phyloP scores from a whole-genome alignment of 2,329 filamentous ascomycete species.

The Colletotrichum lupini region DNA sequence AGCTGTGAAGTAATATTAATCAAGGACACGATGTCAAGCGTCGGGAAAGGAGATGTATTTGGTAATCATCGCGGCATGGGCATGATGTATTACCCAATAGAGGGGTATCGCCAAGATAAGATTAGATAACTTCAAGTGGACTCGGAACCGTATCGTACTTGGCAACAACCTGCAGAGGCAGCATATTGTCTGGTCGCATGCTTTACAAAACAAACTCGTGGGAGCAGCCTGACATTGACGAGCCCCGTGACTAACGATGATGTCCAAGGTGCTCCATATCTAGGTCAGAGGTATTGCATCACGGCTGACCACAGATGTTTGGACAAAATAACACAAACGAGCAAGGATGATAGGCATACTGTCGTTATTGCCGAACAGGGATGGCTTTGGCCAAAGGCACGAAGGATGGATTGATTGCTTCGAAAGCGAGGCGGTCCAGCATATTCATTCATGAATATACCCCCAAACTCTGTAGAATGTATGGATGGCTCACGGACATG shows the following conservation, averaged over 20 bases:
- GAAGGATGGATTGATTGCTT: not conserved
- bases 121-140: conserved; percentile 26
- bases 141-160: not conserved
- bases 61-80: conserved; percentile 9
- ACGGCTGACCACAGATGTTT: not conserved
- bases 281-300: not conserved
- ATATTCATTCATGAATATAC: no score
- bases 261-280: not conserved
- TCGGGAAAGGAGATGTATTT: not conserved
- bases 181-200: not conserved
- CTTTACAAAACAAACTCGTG: not conserved
- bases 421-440: no score
- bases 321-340: not conserved
- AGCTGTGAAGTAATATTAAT: not conserved
- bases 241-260: not conserved
- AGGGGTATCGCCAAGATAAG: conserved; percentile 27
- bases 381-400: not conserved
- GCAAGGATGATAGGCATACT: not conserved
- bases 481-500: not conserved
- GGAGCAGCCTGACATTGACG: not conserved
- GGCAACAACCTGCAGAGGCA: not conserved
- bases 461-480: not conserved
- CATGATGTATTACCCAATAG: conserved; percentile 23
- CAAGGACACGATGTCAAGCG: conserved; percentile 12
- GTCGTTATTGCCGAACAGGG: not conserved